Conservation (phyloP, 805 yeast species). For the Starmerella apis region DNA sequence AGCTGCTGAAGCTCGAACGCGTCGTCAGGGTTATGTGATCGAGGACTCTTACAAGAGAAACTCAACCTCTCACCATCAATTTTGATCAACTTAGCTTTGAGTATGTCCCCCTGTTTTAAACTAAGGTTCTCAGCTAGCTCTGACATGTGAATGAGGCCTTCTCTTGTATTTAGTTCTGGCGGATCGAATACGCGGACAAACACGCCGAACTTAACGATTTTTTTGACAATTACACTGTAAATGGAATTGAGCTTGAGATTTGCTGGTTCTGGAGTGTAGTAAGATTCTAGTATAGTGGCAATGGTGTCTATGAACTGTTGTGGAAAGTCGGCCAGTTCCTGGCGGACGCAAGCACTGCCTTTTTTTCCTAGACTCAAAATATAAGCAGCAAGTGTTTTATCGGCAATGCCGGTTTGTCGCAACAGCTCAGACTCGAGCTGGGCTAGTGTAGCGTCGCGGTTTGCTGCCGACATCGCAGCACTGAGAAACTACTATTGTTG, state of each 20-base stretch:
- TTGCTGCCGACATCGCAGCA: neutral
- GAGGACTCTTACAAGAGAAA: neutral
- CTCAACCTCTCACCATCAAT: neutral
- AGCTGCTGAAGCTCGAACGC: conserved; percentile 9
- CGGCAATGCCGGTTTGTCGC: conserved; percentile 29
- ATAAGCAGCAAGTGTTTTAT: conserved; percentile 40
- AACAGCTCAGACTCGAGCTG: conserved; percentile 2
- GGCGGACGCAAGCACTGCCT: conserved; percentile 32
- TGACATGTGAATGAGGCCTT: conserved; percentile 3
- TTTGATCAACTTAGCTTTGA: neutral
- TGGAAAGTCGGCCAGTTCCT: conserved; percentile 32
- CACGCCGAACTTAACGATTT: conserved; percentile 63
- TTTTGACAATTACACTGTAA: conserved; percentile 52
- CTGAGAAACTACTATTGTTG: neutral
- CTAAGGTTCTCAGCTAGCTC: neutral
- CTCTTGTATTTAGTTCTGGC: neutral
- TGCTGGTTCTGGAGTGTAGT: neutral
- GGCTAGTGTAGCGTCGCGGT: neutral
- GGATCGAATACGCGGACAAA: conserved; percentile 44
- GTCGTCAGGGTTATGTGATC: neutral
- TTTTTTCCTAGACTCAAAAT: conserved; percentile 34
- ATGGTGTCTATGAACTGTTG: conserved; percentile 5
- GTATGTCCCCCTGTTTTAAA: neutral
- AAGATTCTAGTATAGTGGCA: neutral
- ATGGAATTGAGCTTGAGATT: neutral